Percentiles rank a stretch among this genome's conserved stretches.
phyloP scores from a whole-genome alignment of 495 filamentous ascomycete species.

The Neurospora sublineolata region DNA sequence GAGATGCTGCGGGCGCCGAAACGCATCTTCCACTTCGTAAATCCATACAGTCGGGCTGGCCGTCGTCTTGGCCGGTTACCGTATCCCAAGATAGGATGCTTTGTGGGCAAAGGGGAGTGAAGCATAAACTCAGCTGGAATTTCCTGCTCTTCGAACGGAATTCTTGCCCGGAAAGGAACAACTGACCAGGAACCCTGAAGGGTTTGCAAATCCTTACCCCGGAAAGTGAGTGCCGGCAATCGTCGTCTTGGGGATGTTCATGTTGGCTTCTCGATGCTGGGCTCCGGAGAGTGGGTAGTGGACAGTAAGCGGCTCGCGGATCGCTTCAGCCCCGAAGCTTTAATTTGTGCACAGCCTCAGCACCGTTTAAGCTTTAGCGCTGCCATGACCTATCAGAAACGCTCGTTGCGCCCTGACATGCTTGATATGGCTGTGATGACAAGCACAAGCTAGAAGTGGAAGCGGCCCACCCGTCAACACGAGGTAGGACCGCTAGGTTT shows the following conservation, averaged over 20 bases:
- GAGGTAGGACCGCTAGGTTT: not conserved
- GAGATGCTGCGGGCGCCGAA: not conserved
- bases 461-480: not conserved
- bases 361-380: conserved; percentile 5
- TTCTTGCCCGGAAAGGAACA: not conserved
- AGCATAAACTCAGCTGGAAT: not conserved
- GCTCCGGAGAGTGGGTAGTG: not conserved
- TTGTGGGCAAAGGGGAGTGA: not conserved
- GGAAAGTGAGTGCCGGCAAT: not conserved
- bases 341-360: conserved; percentile 16
- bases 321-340: not conserved
- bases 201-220: not conserved
- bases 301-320: not conserved
- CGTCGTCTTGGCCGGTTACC: not conserved
- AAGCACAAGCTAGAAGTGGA: not conserved
- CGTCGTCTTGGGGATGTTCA: not conserved
- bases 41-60: not conserved
- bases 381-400: conserved; percentile 9
- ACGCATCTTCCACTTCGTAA: not conserved
- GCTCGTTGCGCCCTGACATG: not conserved
- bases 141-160: not conserved
- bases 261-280: not conserved
- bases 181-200: not conserved
- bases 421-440: not conserved
- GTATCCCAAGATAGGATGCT: not conserved